Conservation (phyloP, 2,329 filamentous ascomycete genomes). For the Emergomyces africanus region DNA sequence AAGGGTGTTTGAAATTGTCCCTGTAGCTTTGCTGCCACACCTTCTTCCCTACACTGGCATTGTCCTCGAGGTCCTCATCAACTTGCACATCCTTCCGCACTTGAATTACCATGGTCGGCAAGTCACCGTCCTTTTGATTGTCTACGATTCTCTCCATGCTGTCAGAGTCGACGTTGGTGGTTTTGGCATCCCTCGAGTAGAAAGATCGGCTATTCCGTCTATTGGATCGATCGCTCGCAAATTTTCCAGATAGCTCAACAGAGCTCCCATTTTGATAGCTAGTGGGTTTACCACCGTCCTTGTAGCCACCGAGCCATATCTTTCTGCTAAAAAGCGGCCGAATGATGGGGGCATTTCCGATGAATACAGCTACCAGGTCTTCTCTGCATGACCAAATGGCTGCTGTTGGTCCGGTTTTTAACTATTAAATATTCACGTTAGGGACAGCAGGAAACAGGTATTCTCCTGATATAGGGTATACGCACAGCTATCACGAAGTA, state of each 20-base stretch:
- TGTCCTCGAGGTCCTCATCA: not conserved
- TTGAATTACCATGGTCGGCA: not conserved
- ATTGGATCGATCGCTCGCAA: not conserved
- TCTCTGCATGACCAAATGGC: constrained; percentile 31
- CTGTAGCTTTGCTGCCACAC: not conserved
- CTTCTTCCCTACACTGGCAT: not conserved
- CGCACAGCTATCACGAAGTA: constrained; percentile 20
- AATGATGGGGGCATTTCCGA: constrained; percentile 27
- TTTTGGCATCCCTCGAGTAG: not conserved
- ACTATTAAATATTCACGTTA: not conserved
- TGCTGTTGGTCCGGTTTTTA: constrained; percentile 5
- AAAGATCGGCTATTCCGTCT: not conserved
- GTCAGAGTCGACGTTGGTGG: not conserved
- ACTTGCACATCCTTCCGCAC: constrained; percentile 1
- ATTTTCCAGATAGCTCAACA: not conserved
- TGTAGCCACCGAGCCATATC: not conserved
- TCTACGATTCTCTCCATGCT: constrained; percentile 2
- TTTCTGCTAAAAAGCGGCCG: constrained; percentile 12
- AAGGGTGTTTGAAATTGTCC: not conserved
- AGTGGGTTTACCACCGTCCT: not conserved
- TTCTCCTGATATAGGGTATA: not conserved
- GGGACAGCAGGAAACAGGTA: not conserved
- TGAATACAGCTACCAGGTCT: constrained; percentile 27
- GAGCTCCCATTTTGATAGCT: not conserved
- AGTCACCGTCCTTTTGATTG: not conserved